Conservation (phyloP, 1,284 basidiomycete species). For the Gymnopus androsaceus region DNA sequence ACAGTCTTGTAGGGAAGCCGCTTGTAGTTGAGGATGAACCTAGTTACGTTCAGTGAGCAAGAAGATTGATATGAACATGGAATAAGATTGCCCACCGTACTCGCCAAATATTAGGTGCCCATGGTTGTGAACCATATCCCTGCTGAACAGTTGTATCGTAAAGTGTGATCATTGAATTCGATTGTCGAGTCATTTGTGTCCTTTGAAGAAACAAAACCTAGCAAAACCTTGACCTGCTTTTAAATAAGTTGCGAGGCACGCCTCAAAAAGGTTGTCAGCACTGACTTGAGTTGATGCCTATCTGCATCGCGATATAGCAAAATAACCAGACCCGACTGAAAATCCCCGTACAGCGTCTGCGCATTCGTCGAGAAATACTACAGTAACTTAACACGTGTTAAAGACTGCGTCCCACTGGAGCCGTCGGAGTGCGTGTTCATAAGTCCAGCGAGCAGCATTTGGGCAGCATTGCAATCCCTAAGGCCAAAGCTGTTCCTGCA, state of each 20-base stretch:
- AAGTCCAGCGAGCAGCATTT: no score
- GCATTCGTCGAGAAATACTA: no score
- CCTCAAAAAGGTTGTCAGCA: not conserved
- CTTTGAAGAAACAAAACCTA: not conserved
- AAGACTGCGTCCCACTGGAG: no score
- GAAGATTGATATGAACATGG: not conserved
- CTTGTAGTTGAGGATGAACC: conserved; percentile 76
- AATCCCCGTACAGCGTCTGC: no score
- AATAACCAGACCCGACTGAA: no score
- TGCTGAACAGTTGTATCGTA: conserved; percentile 54
- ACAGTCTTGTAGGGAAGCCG: conserved; percentile 64
- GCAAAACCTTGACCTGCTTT: no score
- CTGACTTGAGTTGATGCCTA: no score
- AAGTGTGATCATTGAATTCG: conserved; percentile 52
- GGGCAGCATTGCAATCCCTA: no score
- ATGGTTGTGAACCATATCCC: conserved; percentile 59
- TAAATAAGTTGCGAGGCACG: not conserved
- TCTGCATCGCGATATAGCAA: no score
- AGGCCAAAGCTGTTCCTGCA: no score
- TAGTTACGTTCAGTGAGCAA: conserved; percentile 26
- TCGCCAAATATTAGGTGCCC: conserved; percentile 75
- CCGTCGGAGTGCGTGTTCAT: no score
- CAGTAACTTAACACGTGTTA: no score
- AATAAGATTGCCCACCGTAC: conserved; percentile 32
- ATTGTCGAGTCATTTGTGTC: conserved; percentile 2